Base-by-base conservation (phyloP, 768 basidiomycete genomes). In the Gelatoporia subvermispora region DNA sequence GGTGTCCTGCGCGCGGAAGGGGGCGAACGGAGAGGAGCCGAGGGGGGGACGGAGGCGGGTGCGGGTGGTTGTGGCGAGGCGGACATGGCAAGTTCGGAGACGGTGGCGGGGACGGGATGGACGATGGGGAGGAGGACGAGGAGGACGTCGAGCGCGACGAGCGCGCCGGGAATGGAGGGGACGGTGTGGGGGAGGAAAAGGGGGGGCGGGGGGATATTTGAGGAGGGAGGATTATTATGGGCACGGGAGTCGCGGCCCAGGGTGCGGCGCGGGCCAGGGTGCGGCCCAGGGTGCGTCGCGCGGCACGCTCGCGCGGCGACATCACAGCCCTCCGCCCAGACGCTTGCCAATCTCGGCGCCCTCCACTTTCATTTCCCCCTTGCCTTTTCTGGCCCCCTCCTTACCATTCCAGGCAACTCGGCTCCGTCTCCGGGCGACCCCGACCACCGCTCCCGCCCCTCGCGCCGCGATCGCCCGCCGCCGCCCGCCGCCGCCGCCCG, bases 131-230 rank as follows among this genome's bases (percentile, higher is more conserved):
- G 39, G 41, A 20, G 13, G 44, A 28, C 22, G 50, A 50, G 38
- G n/a, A n/a, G n/a, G n/a, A n/a, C n/a, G 13, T 5, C 28, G 28
- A 31, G 28, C 28, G 28, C 28, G 28, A 31, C 28, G 28, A 31
- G 28, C 28, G 28, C 28, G 46, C 34, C 41, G 45, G 31, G 8
- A 10, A 41, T 40, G 38, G 13, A 18, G 11, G 31, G 34, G 55
- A 82, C 75, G 39, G 73, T 71, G 2, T 75, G 62, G 53, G 73
- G 68, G 20, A 68, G 66, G 35, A 60, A 59, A 49, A n/a, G 22
- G 47, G 44, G 18, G 49, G 56, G 48, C 51, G 49, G 48, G 40
- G 48, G 11, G 43, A 41, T 41, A 34, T 41, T 43, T 23, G 47
- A 45, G 48, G 52, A 28, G 49, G 43, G 48, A 49, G 48, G 35